phyloP scores from a whole-genome alignment of 345 rosid genomes.

The Salix koriyanagi region DNA sequence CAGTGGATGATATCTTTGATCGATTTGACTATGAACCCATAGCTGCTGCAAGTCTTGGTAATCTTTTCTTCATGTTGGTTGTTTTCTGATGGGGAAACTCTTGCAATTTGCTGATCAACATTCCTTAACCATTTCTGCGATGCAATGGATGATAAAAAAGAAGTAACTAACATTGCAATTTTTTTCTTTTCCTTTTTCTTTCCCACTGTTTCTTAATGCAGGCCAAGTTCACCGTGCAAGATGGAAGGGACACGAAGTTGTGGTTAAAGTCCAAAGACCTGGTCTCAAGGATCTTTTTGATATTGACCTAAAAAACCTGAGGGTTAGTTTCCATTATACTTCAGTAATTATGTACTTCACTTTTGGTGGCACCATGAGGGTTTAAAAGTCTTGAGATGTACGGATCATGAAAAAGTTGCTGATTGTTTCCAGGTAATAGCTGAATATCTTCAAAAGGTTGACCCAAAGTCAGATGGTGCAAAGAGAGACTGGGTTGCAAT shows the following conservation, averaged over 20 bases:
- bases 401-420: not conserved
- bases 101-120: constrained; percentile 2
- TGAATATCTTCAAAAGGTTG: constrained; percentile 92
- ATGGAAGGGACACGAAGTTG: constrained; percentile 86
- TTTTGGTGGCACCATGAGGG: not conserved
- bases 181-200: not conserved
- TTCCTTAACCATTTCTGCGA: constrained; percentile 3
- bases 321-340: constrained; percentile 51
- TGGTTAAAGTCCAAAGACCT: constrained; percentile 93
- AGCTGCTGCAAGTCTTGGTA: constrained; percentile 99
- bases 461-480: constrained; percentile 99
- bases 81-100: constrained; percentile 11
- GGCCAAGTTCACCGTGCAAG: constrained; percentile 98
- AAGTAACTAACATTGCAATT: not conserved
- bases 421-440: constrained; percentile 66
- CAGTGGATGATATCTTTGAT: constrained; percentile 60
- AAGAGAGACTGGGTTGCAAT: constrained; percentile 99
- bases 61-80: constrained; percentile 7
- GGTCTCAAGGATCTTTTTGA: constrained; percentile 95
- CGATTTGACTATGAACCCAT: constrained; percentile 86
- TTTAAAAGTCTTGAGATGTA: constrained; percentile 10
- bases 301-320: constrained; percentile 88
- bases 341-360: not conserved
- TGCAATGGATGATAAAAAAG: not conserved
- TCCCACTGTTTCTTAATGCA: constrained; percentile 22